Base-by-base conservation (phyloP, 176 grass and related monocot genomes). In the Hordeum marinum region DNA sequence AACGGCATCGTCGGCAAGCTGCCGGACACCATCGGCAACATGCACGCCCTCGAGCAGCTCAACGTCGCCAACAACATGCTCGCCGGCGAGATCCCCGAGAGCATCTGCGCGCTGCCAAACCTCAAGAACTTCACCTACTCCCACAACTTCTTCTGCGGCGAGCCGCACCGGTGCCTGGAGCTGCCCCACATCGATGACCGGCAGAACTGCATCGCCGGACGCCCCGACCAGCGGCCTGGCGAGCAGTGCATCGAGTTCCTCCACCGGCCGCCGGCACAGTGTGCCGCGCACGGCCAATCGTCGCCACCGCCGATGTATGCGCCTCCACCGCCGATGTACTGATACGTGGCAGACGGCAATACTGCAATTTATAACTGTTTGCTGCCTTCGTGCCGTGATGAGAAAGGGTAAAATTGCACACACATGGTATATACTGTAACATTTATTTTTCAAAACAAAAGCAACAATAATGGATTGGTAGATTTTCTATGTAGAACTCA, bases 81-180 rank as follows among this genome's bases (percentile, higher is more conserved):
- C 52, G 70, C 92, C 11, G 95, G 95, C 8, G 92, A 94, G 78
- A 86, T 98, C 67, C 92, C 92, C 1, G 82, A 82, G 85, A 55
- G 21, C 69, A 87, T 98, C 75, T 98, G 95, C 60, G 82, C 76
- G 77, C 84, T 98, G 66, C 90, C 92, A 2, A 63, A 82, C 52
- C 88, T 98, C 45, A 89, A 92, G 85, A 98, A 98, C 85, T 89
- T 98, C 90, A 98, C 95, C 32, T 95, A 90, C 90, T 90, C 95
- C 9, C 26, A 91, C 82, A 95, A 98, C 87, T 98, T 78, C 82
- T 95, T 98, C 90, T 90, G 89, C 62, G 89, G 85, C 24, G 95
- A 93, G 67, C 90, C 93, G 5, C 88, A 95, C 36, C 68, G 48
- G 50, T 98, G 95, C 69, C 82, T 91, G 23, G 88, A 86, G 84